Evolutionary conservation across 257 asterid genomes (phyloP).

Genomic region (Solanum medicagineum): DNA sequence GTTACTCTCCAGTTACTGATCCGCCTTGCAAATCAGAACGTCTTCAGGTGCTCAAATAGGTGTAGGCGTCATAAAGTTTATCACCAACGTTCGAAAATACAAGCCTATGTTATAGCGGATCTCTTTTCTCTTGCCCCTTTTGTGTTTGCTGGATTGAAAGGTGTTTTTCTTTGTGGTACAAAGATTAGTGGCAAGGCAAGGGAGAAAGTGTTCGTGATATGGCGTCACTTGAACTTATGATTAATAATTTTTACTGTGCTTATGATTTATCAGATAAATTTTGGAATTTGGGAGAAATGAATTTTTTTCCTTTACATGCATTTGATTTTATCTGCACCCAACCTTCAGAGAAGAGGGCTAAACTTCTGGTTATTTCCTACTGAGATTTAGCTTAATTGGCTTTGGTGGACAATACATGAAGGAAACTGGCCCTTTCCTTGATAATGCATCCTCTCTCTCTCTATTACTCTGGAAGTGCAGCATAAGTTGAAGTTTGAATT

Average conservation of each 20-base stretch:
- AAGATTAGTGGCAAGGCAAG: not conserved
- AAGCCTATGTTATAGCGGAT: not conserved
- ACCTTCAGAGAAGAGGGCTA: not conserved
- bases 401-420: not conserved
- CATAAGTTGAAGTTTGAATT: not conserved
- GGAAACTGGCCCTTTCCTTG: not conserved
- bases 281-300: not conserved
- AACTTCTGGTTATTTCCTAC: not conserved
- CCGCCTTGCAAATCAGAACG: constrained; percentile 75
- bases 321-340: not conserved
- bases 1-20: constrained; percentile 45
- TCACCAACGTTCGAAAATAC: not conserved
- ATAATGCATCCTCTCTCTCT: not conserved
- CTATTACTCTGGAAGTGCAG: not conserved
- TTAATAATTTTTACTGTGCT: not conserved
- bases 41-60: constrained; percentile 52
- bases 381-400: not conserved
- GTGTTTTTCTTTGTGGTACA: not conserved
- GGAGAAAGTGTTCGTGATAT: not conserved
- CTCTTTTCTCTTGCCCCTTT: not conserved
- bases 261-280: not conserved
- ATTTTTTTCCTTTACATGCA: not conserved
- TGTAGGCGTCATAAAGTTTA: not conserved
- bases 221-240: not conserved
- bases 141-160: not conserved